Evolutionary conservation across 108 stramenopile species (phyloP), one percentile per base, ranked within the genome.

Genomic region (Cyclostephanos tholiformis): DNA sequence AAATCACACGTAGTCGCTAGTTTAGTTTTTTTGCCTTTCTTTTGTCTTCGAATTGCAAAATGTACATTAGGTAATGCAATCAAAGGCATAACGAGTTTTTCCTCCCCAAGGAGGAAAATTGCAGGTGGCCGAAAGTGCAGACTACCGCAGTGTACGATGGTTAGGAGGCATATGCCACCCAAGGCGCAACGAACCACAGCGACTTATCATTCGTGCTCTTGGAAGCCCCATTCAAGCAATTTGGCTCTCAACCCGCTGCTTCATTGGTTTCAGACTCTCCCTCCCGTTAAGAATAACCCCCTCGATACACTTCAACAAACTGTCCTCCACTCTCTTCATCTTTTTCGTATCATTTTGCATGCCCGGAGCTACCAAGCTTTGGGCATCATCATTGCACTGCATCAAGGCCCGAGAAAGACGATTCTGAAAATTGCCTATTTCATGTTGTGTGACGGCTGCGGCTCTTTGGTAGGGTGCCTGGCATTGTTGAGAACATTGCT

Each of bases 381-480:
- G 82, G 11, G 88, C 94, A 76, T 93, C 86, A 65, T 95, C 91
- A 62, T 95, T 85, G 63, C 94, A 95, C 55, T 90, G 87, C 68
- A 84, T 79, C 89, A 95, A 91, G 71, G 89, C 86, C 16, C 91
- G 86, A 61, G 88, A 84, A 46, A 95, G 52, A 2, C 94, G 80
- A 58, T 93, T 91, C 70, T 95, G 91, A 53, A 92, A 95, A 71
- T 91, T 89, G 2, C 65, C 81, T 39, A 90, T 82, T 79, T 95
- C 93, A 82, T 91, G 85, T 87, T 95, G 94, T 14, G 89, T 67
- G 19, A 87, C 57, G 49, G 51, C 65, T 30, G 69, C 79, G 0
- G 90, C 86, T 62, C 79, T 86, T 68, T 95, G 91, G 67, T 91
- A 87, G 11, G 89, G 88, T 5, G 83, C 64, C 70, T 95, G 90